Base-by-base conservation (phyloP, 345 rosid species). In the Pseudoturritis turrita region DNA sequence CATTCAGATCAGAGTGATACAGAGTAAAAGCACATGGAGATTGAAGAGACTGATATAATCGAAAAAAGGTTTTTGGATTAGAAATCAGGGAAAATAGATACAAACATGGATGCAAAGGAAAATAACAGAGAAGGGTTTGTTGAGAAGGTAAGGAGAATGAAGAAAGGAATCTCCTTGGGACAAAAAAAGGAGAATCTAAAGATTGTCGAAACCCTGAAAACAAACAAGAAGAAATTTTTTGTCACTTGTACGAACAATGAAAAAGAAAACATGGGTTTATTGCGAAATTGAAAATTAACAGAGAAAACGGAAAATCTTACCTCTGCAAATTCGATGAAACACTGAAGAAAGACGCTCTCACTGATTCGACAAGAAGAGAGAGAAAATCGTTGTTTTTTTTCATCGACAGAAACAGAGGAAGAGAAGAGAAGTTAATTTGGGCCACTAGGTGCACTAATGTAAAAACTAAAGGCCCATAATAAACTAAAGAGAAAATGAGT, bases 141-240 rank as follows among this genome's bases (percentile, higher is more conserved):
- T 28, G 31, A 61, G 25, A 71, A 51, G 17, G 55, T 64, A 41
- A 63, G 22, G 49, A 55, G 53, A 23, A 19, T 33, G 59, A 51
- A 29, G 56, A 68, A 68, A 68, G 17, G 56, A 68, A 17, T 67
- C 73, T 67, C 54, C 31, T 74, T 75, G 0, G 21, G 62, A 51
- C 19, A 75, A 5, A 46, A 46, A 40, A 39, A 41, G 62, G 10
- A 59, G 25, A 41, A 50, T 75, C 63, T n/a, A 40, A 43, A 59
- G 36, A 60, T 68, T 60, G 23, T 61, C 13, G 43, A 31, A 43
- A 3, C 43, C 69, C 69, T 52, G 40, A 1, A 60, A 25, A 60
- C 11, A 21, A 60, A 59, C 12, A 50, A 21, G 44, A 19, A 13
- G 6, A 11, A 25, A 13, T 13, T 26, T 8, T 33, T 7, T 13